A percentile compares a stretch with the other conserved stretches of the same genome.
These are phyloP conservation scores for Pisolithus thermaeus DNA, from an alignment of 1,284 basidiomycete species.

Conservation along the genomic window DNA sequence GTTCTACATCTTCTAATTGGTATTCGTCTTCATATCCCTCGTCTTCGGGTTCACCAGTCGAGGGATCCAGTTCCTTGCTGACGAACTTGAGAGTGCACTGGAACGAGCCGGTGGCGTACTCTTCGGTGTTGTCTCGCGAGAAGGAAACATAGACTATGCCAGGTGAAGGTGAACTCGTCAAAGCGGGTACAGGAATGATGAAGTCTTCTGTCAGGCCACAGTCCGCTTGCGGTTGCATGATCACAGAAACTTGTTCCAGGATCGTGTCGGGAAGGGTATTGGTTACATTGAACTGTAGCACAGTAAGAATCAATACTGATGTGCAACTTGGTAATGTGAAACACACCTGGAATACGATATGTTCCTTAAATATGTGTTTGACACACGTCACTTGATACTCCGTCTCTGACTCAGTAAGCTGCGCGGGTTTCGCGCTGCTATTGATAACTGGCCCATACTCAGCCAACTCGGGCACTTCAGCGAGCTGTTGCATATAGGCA, in stretches of 20 bases:
- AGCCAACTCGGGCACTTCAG: constrained; percentile 82
- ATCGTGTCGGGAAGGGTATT: constrained; percentile 99
- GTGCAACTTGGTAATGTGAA: neutral
- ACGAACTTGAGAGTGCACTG: constrained; percentile 92
- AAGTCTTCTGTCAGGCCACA: constrained; percentile 87
- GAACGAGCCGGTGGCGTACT: constrained; percentile 85
- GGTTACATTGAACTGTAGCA: constrained; percentile 85
- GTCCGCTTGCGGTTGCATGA: constrained; percentile 80
- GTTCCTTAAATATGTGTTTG: constrained; percentile 95
- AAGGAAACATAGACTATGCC: constrained; percentile 92
- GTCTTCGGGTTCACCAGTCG: constrained; percentile 94
- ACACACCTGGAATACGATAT: constrained; percentile 91
- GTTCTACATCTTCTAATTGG: constrained; percentile 92
- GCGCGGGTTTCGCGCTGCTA: constrained; percentile 75
- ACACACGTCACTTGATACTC: constrained; percentile 97
- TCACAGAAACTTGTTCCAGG: constrained; percentile 91
- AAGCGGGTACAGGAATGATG: constrained; percentile 79
- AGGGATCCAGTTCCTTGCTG: constrained; percentile 96
- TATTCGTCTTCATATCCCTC: constrained; percentile 99
- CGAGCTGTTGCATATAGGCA: constrained; percentile 80
- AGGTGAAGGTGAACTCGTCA: constrained; percentile 68
- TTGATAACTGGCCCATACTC: constrained; percentile 85
- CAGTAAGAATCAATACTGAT: constrained; percentile 5
- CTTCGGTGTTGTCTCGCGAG: constrained; percentile 71
- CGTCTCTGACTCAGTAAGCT: constrained; percentile 95